Evolutionary conservation across 1,284 basidiomycete species (phyloP).

Genomic region (Leccinum cinnamomeum): DNA sequence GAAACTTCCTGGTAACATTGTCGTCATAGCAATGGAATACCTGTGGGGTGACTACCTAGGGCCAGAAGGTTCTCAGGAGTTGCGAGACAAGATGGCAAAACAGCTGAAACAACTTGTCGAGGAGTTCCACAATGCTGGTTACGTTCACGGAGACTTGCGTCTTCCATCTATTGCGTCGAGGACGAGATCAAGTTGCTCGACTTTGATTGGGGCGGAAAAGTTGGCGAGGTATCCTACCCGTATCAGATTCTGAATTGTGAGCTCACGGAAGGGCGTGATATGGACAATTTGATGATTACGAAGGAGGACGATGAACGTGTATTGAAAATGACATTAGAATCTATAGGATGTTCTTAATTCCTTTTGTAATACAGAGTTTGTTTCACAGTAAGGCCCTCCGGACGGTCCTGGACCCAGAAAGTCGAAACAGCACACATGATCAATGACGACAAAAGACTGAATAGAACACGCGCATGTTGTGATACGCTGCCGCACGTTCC

Average conservation of each 20-base stretch:
- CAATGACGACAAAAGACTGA: no score
- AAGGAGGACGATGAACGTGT: background rate
- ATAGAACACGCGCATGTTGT: no score
- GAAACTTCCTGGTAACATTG: background rate
- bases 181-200: background rate
- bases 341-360: background rate
- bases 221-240: background rate
- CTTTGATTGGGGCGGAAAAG: background rate
- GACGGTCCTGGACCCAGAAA: no score
- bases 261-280: background rate
- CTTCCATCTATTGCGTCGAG: background rate
- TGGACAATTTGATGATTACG: background rate
- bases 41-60: background rate
- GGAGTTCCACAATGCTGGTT: background rate
- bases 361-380: no score
- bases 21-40: background rate
- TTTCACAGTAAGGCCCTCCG: no score
- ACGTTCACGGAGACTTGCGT: background rate
- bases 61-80: background rate
- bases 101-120: background rate
- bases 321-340: background rate
- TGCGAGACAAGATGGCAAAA: background rate
- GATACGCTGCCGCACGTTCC: no score
- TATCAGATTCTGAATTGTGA: background rate
- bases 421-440: no score